Percentiles rank a stretch among this genome's conserved stretches.
phyloP scores from a whole-genome alignment of 2,329 filamentous ascomycete genomes.

The Dichotomopilus funicola region DNA sequence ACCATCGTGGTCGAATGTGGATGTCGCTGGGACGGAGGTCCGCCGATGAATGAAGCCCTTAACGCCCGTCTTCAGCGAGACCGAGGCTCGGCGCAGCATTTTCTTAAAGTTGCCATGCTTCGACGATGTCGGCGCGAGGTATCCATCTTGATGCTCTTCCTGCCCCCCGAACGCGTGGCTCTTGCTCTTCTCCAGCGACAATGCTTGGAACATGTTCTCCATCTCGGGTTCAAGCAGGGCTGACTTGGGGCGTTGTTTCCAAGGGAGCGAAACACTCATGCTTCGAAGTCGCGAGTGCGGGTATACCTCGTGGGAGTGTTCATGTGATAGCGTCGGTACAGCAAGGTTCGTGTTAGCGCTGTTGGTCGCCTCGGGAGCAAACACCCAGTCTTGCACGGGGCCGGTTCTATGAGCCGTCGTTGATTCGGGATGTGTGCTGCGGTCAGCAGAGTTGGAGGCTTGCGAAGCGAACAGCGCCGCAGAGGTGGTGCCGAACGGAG shows the following conservation, averaged over 20 bases:
- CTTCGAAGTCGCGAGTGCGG: slow-evolving; percentile 40
- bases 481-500: neutral
- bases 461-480: neutral
- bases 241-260: slow-evolving; percentile 42
- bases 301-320: slow-evolving; percentile 19
- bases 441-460: neutral
- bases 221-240: slow-evolving; percentile 32
- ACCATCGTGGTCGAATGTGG: slow-evolving; percentile 26
- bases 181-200: slow-evolving; percentile 27
- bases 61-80: slow-evolving; percentile 39
- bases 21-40: slow-evolving; percentile 34
- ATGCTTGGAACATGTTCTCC: slow-evolving; percentile 19
- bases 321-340: slow-evolving; percentile 17
- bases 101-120: slow-evolving; percentile 38
- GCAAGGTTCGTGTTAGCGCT: slow-evolving; percentile 19
- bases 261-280: slow-evolving; percentile 44
- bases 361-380: slow-evolving; percentile 36
- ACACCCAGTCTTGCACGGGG: slow-evolving; percentile 21
- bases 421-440: slow-evolving; percentile 1
- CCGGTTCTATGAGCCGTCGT: slow-evolving; percentile 14
- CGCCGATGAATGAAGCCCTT: slow-evolving; percentile 46
- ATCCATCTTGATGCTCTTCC: neutral
- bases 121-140: slow-evolving; percentile 5
- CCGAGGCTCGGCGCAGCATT: slow-evolving; percentile 49
- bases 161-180: slow-evolving; percentile 18